These are phyloP conservation scores for Monarda citriodora DNA, from an alignment of 305 asterid species.

Conservation along the genomic window DNA sequence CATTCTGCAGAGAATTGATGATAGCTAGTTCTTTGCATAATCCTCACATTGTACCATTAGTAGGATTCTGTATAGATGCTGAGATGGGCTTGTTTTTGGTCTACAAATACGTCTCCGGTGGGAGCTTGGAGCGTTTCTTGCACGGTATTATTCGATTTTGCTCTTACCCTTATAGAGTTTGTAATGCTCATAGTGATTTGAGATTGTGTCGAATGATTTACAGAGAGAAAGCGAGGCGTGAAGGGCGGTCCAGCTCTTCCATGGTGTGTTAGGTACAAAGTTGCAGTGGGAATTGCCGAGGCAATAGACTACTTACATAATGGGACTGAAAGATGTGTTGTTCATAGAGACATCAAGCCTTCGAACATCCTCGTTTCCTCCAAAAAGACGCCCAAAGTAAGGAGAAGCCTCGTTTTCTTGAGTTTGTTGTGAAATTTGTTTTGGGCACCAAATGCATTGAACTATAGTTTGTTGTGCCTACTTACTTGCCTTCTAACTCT, in stretches of 20 bases:
- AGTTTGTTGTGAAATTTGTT: background rate
- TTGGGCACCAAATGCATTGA: background rate
- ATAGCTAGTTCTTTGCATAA: constrained; percentile 82
- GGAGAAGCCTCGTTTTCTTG: constrained; percentile 13
- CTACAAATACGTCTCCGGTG: constrained; percentile 89
- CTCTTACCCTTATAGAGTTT: background rate
- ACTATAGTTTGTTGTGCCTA: constrained; percentile 17
- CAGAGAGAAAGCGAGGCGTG: constrained; percentile 69
- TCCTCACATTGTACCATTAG: constrained; percentile 73
- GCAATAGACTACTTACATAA: constrained; percentile 73
- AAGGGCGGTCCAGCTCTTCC: constrained; percentile 59
- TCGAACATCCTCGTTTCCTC: constrained; percentile 93
- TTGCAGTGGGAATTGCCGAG: constrained; percentile 78
- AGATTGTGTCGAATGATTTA: constrained; percentile 17
- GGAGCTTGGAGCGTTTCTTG: constrained; percentile 77
- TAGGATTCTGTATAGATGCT: constrained; percentile 90
- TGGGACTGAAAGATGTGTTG: constrained; percentile 76
- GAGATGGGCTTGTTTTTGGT: constrained; percentile 89
- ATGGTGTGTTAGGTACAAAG: constrained; percentile 70
- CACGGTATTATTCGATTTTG: constrained; percentile 44
- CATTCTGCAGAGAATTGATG: constrained; percentile 93
- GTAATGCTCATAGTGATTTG: constrained; percentile 9
- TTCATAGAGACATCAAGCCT: constrained; percentile 95
- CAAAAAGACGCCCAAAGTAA: constrained; percentile 70
- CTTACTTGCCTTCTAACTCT: background rate